Evolutionary conservation across 163 green algal genomes (phyloP).

Genomic region (Prototheca cutis): DNA sequence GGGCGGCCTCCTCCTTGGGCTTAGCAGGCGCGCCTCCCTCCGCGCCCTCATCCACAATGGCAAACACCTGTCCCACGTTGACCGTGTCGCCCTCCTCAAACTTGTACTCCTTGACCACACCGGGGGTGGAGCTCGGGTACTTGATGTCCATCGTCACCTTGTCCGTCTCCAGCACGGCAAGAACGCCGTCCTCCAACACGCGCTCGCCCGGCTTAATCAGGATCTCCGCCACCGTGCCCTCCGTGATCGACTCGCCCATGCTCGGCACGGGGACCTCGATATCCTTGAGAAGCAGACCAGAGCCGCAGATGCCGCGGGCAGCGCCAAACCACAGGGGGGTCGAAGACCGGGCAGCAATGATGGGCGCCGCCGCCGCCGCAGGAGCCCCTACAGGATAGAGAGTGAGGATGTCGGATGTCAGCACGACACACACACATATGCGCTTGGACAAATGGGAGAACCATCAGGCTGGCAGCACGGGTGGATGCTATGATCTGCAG

Average conservation of each 20-base stretch:
- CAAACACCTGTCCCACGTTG: constrained; percentile 73
- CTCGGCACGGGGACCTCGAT: constrained; percentile 39
- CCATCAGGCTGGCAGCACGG: not conserved
- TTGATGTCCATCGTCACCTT: constrained; percentile 89
- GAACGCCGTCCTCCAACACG: constrained; percentile 69
- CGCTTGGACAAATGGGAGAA: too few species aligned
- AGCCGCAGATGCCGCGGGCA: constrained; percentile 6
- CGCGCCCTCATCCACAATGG: constrained; percentile 48
- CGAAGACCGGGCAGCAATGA: too few species aligned
- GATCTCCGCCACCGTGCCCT: constrained; percentile 66
- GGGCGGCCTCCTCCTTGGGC: constrained; percentile 5
- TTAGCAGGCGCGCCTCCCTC: constrained; percentile 7
- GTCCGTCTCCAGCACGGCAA: constrained; percentile 87
- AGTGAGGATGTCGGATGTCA: too few species aligned
- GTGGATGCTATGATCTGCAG: too few species aligned
- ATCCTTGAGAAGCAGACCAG: not conserved
- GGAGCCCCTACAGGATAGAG: too few species aligned
- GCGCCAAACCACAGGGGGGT: not conserved
- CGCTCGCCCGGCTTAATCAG: constrained; percentile 60
- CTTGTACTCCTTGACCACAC: constrained; percentile 53
- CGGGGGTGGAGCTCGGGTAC: constrained; percentile 50
- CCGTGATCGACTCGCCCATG: constrained; percentile 79
- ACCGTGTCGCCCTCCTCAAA: constrained; percentile 81
- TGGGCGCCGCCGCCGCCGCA: too few species aligned
- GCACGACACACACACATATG: too few species aligned